Evolutionary conservation across 202 grass and related monocot species (phyloP).

Genomic region (Panicum virgatum): DNA sequence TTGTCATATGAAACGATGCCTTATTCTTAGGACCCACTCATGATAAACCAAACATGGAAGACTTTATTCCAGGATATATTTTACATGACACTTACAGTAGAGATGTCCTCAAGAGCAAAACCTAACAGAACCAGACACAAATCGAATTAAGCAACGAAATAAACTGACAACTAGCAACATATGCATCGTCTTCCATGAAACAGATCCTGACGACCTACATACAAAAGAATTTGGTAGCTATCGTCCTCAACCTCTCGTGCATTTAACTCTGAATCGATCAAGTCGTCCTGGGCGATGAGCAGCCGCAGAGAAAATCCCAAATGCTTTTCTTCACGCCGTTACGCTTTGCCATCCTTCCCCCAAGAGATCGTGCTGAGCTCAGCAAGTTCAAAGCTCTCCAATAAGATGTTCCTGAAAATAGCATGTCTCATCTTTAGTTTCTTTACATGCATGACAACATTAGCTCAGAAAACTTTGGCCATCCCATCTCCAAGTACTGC

Average conservation of each 20-base stretch:
- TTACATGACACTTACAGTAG: not conserved
- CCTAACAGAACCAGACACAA: not conserved
- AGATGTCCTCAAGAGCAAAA: no score
- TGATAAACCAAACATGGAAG: not conserved
- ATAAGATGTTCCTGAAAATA: not conserved
- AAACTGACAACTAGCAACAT: not conserved
- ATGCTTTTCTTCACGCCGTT: not conserved
- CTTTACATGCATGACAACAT: no score
- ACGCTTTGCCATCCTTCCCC: not conserved
- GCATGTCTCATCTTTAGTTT: not conserved
- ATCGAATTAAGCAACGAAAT: not conserved
- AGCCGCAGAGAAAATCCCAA: not conserved
- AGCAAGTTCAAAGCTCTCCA: not conserved
- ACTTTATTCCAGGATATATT: not conserved
- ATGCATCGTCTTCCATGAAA: not conserved
- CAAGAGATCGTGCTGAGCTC: not conserved
- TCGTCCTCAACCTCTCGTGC: not conserved
- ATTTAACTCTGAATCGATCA: not conserved
- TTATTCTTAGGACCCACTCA: not conserved
- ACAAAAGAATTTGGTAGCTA: not conserved
- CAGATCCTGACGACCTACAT: not conserved
- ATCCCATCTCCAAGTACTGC: not conserved
- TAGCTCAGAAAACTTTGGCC: not conserved
- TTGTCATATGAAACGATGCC: not conserved
- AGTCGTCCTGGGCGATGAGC: not conserved